Conservation (phyloP, 164 flowering plant genomes). For the Vitis cinerea region DNA sequence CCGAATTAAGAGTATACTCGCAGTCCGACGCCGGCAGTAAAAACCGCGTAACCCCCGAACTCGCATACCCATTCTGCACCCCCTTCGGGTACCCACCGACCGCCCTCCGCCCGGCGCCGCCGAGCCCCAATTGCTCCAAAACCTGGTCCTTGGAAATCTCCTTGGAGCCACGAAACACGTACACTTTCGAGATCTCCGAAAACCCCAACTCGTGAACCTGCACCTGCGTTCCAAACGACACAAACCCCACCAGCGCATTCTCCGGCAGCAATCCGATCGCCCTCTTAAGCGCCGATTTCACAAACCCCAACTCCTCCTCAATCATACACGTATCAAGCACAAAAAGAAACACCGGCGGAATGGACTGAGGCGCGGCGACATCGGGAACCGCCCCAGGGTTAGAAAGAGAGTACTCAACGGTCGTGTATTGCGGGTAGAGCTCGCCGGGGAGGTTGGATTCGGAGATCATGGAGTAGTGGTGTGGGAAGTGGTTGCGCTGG, state of each 20-base stretch:
- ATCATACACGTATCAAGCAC: constrained; percentile 83
- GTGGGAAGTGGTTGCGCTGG: constrained; percentile 87
- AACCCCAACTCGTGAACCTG: constrained; percentile 96
- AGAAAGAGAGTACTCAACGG: constrained; percentile 52
- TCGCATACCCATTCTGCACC: constrained; percentile 34
- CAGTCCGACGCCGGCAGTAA: constrained; percentile 90
- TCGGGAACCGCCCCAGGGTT: too few relatives aligned
- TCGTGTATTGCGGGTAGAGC: constrained; percentile 73
- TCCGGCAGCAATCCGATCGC: constrained; percentile 85
- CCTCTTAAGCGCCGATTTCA: constrained; percentile 65
- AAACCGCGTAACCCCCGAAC: constrained; percentile 55
- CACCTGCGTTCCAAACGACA: constrained; percentile 92
- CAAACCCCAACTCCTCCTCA: constrained; percentile 84
- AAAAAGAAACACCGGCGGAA: constrained; percentile 67
- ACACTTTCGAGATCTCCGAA: constrained; percentile 81
- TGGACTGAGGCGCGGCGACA: not conserved
- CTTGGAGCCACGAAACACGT: constrained; percentile 78
- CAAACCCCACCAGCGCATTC: constrained; percentile 79
- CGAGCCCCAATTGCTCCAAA: constrained; percentile 84
- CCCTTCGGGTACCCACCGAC: constrained; percentile 31
- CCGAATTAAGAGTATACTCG: constrained; percentile 74
- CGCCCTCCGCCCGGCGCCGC: constrained; percentile 33
- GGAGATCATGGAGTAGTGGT: constrained; percentile 59
- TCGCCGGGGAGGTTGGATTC: constrained; percentile 86
- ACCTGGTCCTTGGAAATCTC: constrained; percentile 86